Evolutionary conservation across 2,329 filamentous ascomycete genomes (phyloP).

Genomic region (Alternaria arborescens): DNA sequence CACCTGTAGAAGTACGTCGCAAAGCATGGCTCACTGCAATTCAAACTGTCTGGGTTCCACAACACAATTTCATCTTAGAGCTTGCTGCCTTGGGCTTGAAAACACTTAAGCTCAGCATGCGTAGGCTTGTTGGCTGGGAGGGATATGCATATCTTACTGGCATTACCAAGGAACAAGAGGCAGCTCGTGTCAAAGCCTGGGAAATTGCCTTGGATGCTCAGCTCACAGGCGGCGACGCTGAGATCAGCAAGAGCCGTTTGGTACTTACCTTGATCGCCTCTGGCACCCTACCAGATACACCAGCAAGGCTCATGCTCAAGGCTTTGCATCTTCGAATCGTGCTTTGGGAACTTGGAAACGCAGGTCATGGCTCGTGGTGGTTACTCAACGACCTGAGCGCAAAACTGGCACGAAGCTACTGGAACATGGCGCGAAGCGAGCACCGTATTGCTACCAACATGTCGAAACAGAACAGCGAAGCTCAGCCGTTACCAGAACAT

Average conservation of each 20-base stretch:
- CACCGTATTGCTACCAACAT: slow-evolving; percentile 56
- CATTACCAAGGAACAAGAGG: slow-evolving; percentile 83
- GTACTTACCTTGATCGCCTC: slow-evolving; percentile 88
- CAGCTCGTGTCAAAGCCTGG: slow-evolving; percentile 89
- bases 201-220: slow-evolving; percentile 92
- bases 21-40: slow-evolving; percentile 94
- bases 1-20: slow-evolving; percentile 83
- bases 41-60: slow-evolving; percentile 90
- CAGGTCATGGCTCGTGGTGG: slow-evolving; percentile 69
- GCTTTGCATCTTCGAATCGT: slow-evolving; percentile 90
- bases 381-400: slow-evolving; percentile 75
- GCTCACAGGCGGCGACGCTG: slow-evolving; percentile 85
- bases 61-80: slow-evolving; percentile 86
- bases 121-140: slow-evolving; percentile 78
- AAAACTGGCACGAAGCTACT: slow-evolving; percentile 77
- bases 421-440: slow-evolving; percentile 80
- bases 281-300: slow-evolving; percentile 83
- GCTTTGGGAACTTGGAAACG: slow-evolving; percentile 78
- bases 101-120: slow-evolving; percentile 80
- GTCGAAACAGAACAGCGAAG: slow-evolving; percentile 56
- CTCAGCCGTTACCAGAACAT: slow-evolving; percentile 78
- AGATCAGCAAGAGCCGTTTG: slow-evolving; percentile 87
- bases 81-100: slow-evolving; percentile 82
- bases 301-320: slow-evolving; percentile 86
- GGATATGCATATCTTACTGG: slow-evolving; percentile 82